A percentile compares a stretch with the other conserved stretches of the same genome.
phyloP scores from a whole-genome alignment of 2,329 filamentous ascomycete genomes.

The Emergomyces orientalis region DNA sequence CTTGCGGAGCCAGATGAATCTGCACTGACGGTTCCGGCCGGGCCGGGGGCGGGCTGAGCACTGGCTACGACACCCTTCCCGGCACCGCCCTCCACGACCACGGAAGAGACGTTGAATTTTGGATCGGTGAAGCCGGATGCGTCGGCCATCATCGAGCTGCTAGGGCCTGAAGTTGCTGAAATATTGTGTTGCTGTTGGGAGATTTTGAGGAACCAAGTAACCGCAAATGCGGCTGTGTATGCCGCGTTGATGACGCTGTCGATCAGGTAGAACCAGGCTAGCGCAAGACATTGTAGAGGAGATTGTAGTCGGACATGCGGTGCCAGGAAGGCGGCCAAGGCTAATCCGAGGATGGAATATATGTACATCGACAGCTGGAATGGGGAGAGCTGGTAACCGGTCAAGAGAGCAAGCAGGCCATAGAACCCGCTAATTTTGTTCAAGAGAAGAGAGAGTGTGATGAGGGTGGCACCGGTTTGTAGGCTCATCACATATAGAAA shows the following conservation, averaged over 20 bases:
- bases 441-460: slow-evolving; percentile 71
- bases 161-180: slow-evolving; percentile 37
- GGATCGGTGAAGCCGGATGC: slow-evolving; percentile 57
- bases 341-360: slow-evolving; percentile 67
- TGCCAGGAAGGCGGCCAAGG: slow-evolving; percentile 58
- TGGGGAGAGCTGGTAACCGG: slow-evolving; percentile 71
- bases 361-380: slow-evolving; percentile 87
- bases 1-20: slow-evolving; percentile 29
- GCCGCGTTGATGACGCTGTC: slow-evolving; percentile 73
- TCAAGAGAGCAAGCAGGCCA: slow-evolving; percentile 78
- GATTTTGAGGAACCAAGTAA: slow-evolving; percentile 77
- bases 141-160: slow-evolving; percentile 49
- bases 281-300: slow-evolving; percentile 67
- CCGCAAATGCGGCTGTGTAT: slow-evolving; percentile 73
- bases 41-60: slow-evolving; percentile 26
- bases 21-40: slow-evolving; percentile 26
- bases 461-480: slow-evolving; percentile 75
- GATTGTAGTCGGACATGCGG: slow-evolving; percentile 71
- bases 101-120: slow-evolving; percentile 50
- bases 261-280: slow-evolving; percentile 77
- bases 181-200: slow-evolving; percentile 46
- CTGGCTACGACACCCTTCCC: slow-evolving; percentile 45
- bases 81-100: slow-evolving; percentile 43
- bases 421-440: slow-evolving; percentile 91
- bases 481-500: slow-evolving; percentile 81